Evolutionary conservation across 805 yeast genomes (phyloP).

Genomic region (Lipomyces kockii): DNA sequence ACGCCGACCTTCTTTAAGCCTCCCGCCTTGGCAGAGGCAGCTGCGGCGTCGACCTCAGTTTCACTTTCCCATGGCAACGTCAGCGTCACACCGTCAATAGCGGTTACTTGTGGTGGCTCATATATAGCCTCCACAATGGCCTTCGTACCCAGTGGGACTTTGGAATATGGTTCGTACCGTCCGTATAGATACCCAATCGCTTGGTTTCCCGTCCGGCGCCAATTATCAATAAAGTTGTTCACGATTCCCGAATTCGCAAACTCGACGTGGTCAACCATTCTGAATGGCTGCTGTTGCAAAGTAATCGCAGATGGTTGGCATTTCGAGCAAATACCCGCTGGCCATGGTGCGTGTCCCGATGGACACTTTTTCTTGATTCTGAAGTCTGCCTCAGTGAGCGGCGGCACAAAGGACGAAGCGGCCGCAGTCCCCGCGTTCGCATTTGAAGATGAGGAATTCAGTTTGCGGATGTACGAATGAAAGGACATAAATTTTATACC

Average conservation of each 20-base stretch:
- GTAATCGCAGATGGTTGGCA: conserved; percentile 98
- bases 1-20: conserved; percentile 79
- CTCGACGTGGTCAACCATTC: conserved; percentile 98
- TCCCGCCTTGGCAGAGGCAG: conserved; percentile 48
- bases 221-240: conserved; percentile 82
- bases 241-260: conserved; percentile 74
- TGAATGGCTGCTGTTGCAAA: conserved; percentile 80
- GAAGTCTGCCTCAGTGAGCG: conserved; percentile 73
- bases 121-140: conserved; percentile 92
- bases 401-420: conserved; percentile 73
- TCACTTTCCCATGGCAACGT: conserved; percentile 56
- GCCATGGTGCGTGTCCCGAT: conserved; percentile 91
- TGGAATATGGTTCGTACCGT: conserved; percentile 71
- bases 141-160: conserved; percentile 90
- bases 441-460: conserved; percentile 70
- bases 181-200: conserved; percentile 88
- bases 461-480: conserved; percentile 77
- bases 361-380: conserved; percentile 64
- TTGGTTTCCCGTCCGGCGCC: conserved; percentile 90
- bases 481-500: conserved; percentile 86
- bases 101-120: conserved; percentile 89
- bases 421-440: conserved; percentile 39
- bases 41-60: conserved; percentile 61
- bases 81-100: conserved; percentile 81
- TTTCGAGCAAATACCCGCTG: conserved; percentile 90